Percentiles rank a stretch among this genome's conserved stretches.
These are phyloP conservation scores for Phytopythium sindhum DNA, from an alignment of 352 stramenopile genomes.

Conservation along the genomic window DNA sequence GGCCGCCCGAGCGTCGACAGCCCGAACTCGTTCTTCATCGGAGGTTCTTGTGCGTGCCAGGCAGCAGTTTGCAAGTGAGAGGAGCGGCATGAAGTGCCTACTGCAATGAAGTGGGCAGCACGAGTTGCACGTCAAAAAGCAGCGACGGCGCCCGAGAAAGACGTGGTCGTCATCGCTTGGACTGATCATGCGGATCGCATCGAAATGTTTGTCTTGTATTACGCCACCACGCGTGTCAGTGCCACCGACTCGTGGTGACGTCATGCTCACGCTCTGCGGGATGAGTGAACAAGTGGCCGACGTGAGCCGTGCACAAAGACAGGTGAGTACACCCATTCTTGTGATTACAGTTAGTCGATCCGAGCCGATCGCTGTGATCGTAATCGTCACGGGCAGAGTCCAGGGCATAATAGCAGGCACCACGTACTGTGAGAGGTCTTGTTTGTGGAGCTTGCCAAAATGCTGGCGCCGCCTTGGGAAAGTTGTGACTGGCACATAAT, in stretches of 20 bases:
- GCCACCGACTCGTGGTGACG: background rate
- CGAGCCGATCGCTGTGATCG: background rate
- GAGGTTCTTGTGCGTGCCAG: background rate
- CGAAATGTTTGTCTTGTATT: background rate
- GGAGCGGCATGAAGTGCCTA: background rate
- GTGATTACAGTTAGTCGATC: background rate
- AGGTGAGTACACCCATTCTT: background rate
- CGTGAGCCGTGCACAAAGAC: background rate
- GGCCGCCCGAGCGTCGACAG: constrained; percentile 4
- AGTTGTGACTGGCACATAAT: too few species aligned
- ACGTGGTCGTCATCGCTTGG: background rate
- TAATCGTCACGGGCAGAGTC: too few species aligned
- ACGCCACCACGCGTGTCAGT: background rate
- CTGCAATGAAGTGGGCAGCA: background rate
- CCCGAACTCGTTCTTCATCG: constrained; percentile 6
- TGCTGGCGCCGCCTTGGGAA: constrained; percentile 49
- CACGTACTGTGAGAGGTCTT: too few species aligned
- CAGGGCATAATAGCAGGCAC: too few species aligned
- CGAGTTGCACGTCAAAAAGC: background rate
- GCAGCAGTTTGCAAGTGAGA: background rate
- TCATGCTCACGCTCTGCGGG: background rate
- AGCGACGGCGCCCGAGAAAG: background rate
- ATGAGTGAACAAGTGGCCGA: background rate
- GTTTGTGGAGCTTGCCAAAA: constrained; percentile 35
- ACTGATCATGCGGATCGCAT: too few species aligned